A percentile compares a stretch with the other conserved stretches of the same genome.
Conservation (phyloP, 139 green algal genomes). For the Pleodorina starrii region DNA sequence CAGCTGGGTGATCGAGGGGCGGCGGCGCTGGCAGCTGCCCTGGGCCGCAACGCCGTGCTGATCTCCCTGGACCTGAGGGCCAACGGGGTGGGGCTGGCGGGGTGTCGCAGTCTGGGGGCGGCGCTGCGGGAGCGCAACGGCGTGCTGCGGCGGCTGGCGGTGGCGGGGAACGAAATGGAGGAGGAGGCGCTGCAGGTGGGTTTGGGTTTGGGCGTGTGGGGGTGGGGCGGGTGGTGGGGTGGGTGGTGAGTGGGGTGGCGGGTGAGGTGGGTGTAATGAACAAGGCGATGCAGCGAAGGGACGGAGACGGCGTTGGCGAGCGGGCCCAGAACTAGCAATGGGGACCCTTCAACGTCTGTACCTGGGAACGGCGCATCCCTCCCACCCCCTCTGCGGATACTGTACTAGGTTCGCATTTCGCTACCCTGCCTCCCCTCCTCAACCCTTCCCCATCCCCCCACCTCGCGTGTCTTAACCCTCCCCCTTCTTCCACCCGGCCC, state of each 20-base stretch:
- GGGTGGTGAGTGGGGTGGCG: no score
- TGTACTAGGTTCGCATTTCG: neutral
- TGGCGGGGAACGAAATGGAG: constrained; percentile 52
- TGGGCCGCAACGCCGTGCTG: constrained; percentile 47
- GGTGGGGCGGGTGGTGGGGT: no score
- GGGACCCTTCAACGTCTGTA: neutral
- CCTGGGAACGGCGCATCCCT: neutral
- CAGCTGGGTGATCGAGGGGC: constrained; percentile 72
- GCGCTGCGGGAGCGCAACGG: constrained; percentile 48
- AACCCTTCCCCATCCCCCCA: neutral
- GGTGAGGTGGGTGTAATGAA: neutral
- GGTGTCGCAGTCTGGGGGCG: constrained; percentile 39
- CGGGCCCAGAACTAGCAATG: neutral
- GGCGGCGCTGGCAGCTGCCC: constrained; percentile 51
- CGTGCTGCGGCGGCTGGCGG: constrained; percentile 21
- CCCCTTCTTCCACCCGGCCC: neutral
- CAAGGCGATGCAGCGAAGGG: neutral
- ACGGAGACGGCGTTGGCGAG: neutral
- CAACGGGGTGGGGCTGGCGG: constrained; percentile 53
- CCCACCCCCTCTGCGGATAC: neutral
- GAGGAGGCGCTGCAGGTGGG: constrained; percentile 44
- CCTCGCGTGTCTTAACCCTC: neutral
- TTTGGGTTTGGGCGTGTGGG: no score
- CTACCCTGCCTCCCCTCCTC: neutral
- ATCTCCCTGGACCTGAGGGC: constrained; percentile 46